Base-by-base conservation (phyloP, 768 basidiomycete species). In the Cystoderma amianthinum region DNA sequence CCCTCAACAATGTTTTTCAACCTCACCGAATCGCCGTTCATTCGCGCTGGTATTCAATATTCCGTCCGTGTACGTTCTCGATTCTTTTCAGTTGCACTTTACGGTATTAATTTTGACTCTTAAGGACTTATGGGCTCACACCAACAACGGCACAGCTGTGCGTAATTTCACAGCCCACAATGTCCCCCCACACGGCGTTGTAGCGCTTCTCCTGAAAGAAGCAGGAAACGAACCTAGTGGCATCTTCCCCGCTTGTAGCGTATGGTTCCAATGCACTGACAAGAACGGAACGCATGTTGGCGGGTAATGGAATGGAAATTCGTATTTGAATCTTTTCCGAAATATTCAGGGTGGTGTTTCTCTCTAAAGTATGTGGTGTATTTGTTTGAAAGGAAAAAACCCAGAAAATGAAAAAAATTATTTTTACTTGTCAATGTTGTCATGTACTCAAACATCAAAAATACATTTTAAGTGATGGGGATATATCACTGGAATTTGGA, bases 21-120 rank as follows among this genome's bases (percentile, higher is more conserved):
- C 42, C 55, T 82, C 38, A 78, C 78, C 2, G 79, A 82, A 47
- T 80, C 78, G 5, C 77, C 79, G 0, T 82, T 73, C 72, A 74
- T 82, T 47, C 70, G 77, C 17, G 78, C 78, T 1, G 80, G 79
- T 7, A 65, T 72, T 24, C 69, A 77, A 56, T 82, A 82, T 50
- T 56, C 69, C 16, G 75, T 82, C 39, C 64, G 77, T 46, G 79
- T 80, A 52, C 25, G 75, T 55, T 7, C 28, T 1, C 13, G 23
- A 30, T 37, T 11, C 36, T 4, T 43, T 38, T 10, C 1, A 3
- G 32, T 35, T 6, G 9, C 3, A 2, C 7, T 37, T 15, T 12
- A 17, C 9, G 9, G 28, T 16, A 32, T 12, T 6, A 13, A 40
- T 18, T 22, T 17, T 43, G 18, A 21, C 5, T 35, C 16, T 25